A percentile compares a stretch with the other conserved stretches of the same genome.
Conservation (phyloP, 2,329 filamentous ascomycete genomes). For the Camillea tinctor region DNA sequence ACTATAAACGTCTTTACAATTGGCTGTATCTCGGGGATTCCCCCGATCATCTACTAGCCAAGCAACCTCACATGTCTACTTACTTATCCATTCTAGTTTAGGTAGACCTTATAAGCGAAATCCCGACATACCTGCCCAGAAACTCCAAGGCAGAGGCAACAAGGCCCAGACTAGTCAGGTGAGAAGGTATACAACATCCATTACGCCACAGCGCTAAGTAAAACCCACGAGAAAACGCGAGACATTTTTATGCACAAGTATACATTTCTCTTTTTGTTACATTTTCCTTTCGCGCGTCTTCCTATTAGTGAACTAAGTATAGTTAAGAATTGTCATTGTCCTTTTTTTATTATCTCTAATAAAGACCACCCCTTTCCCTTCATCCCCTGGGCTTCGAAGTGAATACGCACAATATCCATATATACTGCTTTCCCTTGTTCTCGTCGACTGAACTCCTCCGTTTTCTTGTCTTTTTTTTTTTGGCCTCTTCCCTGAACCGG, state of each 20-base stretch:
- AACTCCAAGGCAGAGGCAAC: conserved; percentile 11
- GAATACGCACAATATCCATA: not conserved
- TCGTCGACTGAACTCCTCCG: too few relatives aligned
- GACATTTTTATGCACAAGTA: not conserved
- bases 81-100: too few relatives aligned
- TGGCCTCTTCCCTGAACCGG: too few relatives aligned
- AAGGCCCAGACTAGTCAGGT: not conserved
- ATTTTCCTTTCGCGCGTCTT: not conserved
- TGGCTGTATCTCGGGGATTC: too few relatives aligned
- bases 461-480: too few relatives aligned
- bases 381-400: not conserved
- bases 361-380: not conserved
- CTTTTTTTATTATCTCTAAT: not conserved
- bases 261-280: not conserved
- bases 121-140: too few relatives aligned
- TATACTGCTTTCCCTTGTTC: not conserved
- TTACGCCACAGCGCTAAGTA: not conserved
- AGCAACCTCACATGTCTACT: too few relatives aligned
- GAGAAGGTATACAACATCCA: too few relatives aligned
- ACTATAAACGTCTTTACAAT: too few relatives aligned
- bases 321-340: not conserved
- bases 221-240: not conserved
- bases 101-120: too few relatives aligned
- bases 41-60: too few relatives aligned
- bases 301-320: not conserved